Base-by-base conservation (phyloP, 2,329 filamentous ascomycete species). In the Colletotrichum scovillei region DNA sequence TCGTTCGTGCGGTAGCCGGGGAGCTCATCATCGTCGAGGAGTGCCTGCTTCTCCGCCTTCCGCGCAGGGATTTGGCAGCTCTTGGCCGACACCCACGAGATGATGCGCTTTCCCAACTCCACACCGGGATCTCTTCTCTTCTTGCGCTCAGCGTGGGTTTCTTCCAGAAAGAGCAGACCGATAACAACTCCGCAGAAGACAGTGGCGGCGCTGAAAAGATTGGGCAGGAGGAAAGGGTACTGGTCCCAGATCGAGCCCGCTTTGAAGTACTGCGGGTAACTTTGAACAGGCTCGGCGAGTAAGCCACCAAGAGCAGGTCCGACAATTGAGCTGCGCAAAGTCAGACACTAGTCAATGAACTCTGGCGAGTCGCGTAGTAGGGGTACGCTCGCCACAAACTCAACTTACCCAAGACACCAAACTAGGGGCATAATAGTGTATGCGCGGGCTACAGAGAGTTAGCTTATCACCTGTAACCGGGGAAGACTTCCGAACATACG, bases 371-470 rank as follows among this genome's bases (percentile, higher is more conserved):
- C 65, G 42, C 32, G 38, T n/a, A 26, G 42, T 46, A 42, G 70
- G 59, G 42, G 24, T 52, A 22, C 26, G 26, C 59, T 53, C 69
- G 55, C 24, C 22, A 30, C 11, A 63, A 14, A 5, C 3, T 52
- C n/a, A 62, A 84, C 87, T 84, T 86, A 94, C 88, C 97, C 97
- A 79, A 99, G 89, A 81, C 95, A 98, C 97, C 97, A 99, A 30
- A 98, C 94, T 81, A 98, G 95, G 7, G 97, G 97, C 95, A 99
- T 98, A 77, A 98, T 95, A 14, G 96, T 95, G 84, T 97, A 99
- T 63, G 96, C 97, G 78, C 94, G 94, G 77, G 95, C 93, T 95
- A 74, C 71, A 66, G 67, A 63, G 56, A 58, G 78, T 86, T 76
- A 82, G 79, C 69, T 24, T 56, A 5, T 28, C 12, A 58, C 30